phyloP scores from a whole-genome alignment of 768 basidiomycete genomes.

The Serendipita sp. region DNA sequence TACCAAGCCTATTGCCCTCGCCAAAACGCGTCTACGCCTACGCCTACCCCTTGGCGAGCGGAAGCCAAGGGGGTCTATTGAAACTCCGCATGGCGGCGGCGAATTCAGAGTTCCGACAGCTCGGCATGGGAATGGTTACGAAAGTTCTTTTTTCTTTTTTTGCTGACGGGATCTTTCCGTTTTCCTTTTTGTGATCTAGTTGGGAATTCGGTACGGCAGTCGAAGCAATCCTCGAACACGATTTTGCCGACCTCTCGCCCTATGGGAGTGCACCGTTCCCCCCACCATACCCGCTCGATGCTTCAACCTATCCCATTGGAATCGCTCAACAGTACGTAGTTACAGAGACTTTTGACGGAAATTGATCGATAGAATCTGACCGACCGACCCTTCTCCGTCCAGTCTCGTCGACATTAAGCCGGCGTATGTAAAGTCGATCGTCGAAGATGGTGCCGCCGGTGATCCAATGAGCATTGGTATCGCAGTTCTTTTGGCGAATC shows the following conservation, averaged over 20 bases:
- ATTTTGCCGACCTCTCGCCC: constrained; percentile 15
- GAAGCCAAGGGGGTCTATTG: too few relatives aligned
- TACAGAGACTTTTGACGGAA: too few relatives aligned
- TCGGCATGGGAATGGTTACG: too few relatives aligned
- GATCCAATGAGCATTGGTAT: constrained; percentile 14
- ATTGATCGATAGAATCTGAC: too few relatives aligned
- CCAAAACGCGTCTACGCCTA: too few relatives aligned
- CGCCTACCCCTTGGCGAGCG: too few relatives aligned
- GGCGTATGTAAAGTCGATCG: constrained; percentile 9
- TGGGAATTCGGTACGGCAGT: constrained; percentile 14
- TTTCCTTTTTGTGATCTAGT: constrained; percentile 4
- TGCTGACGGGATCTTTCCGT: too few relatives aligned
- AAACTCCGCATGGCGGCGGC: too few relatives aligned
- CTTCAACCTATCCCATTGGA: constrained; percentile 8
- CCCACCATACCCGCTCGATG: not conserved
- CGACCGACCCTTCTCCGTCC: not conserved
- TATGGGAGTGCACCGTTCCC: constrained; percentile 10
- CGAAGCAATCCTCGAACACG: constrained; percentile 16
- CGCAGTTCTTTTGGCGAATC: not conserved
- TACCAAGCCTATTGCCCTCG: too few relatives aligned
- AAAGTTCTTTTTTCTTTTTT: too few relatives aligned
- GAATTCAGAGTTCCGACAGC: too few relatives aligned
- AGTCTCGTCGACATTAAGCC: constrained; percentile 2
- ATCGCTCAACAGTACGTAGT: not conserved
- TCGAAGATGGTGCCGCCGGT: constrained; percentile 13